These are phyloP conservation scores for Sclerospora graminicola DNA, from an alignment of 352 stramenopile genomes.

Conservation along the genomic window DNA sequence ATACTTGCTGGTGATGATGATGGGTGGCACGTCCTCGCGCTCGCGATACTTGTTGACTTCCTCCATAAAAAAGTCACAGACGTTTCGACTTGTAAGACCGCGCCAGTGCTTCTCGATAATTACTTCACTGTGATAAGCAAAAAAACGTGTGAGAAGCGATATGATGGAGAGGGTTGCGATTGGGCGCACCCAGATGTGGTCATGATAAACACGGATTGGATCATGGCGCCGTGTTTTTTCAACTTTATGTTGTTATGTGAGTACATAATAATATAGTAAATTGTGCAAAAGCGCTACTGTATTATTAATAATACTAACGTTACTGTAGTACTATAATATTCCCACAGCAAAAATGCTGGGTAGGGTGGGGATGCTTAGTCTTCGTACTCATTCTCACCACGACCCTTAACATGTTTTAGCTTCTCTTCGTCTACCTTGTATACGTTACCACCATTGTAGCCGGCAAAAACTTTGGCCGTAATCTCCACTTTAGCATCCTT, in stretches of 20 bases:
- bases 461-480: conserved; percentile 93
- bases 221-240: conserved; percentile 76
- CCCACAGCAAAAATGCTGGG: no score
- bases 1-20: conserved; percentile 82
- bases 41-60: conserved; percentile 90
- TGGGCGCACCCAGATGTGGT: conserved; percentile 80
- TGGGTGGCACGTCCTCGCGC: conserved; percentile 80
- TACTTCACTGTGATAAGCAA: conserved; percentile 69
- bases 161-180: not conserved
- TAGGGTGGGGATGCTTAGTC: not conserved
- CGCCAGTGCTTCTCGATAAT: conserved; percentile 99
- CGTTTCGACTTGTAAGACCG: conserved; percentile 88
- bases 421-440: conserved; percentile 91
- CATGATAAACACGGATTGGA: conserved; percentile 96
- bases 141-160: conserved; percentile 4
- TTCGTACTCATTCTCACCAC: conserved; percentile 60
- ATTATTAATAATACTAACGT: no score
- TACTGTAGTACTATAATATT: no score
- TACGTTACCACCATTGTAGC: conserved; percentile 82
- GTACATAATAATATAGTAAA: no score
- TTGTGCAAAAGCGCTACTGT: no score
- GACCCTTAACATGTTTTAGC: conserved; percentile 91
- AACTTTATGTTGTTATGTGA: no score
- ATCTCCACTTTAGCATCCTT: conserved; percentile 98
- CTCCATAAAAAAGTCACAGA: conserved; percentile 98